Base-by-base conservation (phyloP, 1,284 basidiomycete species). In the Irpex sp. region DNA sequence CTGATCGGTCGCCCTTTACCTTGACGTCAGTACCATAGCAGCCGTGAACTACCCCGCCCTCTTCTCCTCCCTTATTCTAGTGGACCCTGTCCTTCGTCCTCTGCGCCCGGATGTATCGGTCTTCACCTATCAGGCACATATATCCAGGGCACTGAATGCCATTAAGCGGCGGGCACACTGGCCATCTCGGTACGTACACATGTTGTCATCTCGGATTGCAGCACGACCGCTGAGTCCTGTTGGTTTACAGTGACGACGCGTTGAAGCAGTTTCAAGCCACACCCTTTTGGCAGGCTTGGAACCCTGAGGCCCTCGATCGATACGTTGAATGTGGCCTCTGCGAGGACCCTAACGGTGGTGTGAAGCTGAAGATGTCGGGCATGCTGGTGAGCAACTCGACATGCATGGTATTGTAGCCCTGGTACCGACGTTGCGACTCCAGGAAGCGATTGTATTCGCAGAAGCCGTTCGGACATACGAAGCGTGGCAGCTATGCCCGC, bases 261-360 rank as follows among this genome's bases (percentile, higher is more conserved):
- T 71, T 81, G 2, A 69, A 70, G 17, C 72, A 75, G 0, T 85
- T 94, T 68, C 68, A 76, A 37, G 74, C 79, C 36, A 84, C 80
- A 11, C 81, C 87, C 0, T 95, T 94, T 79, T 96, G 94, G 73
- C 68, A 73, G 4, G 75, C 78, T 0, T 96, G 94, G 93, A 81
- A 95, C 70, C 82, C 85, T 0, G 81, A 78, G 0, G 87, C 87
- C 3, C 81, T 97, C 37, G 76, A 83, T 13, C 66, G 81, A 3
- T 95, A 94, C 72, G 76, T 94, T 39, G 79, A 87, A 17, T 83
- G 87, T 67, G 91, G 83, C 3, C 77, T 94, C 5, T 80, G 81
- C 62, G 72, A 78, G 19, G 72, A 74, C 56, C 51, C 69, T 8
- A 62, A 57, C 0, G 76, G 77, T 0, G 75, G 75, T 2, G 79